These are phyloP conservation scores for Sporothrix globosa DNA, from an alignment of 2,329 filamentous ascomycete species.

Conservation along the genomic window DNA sequence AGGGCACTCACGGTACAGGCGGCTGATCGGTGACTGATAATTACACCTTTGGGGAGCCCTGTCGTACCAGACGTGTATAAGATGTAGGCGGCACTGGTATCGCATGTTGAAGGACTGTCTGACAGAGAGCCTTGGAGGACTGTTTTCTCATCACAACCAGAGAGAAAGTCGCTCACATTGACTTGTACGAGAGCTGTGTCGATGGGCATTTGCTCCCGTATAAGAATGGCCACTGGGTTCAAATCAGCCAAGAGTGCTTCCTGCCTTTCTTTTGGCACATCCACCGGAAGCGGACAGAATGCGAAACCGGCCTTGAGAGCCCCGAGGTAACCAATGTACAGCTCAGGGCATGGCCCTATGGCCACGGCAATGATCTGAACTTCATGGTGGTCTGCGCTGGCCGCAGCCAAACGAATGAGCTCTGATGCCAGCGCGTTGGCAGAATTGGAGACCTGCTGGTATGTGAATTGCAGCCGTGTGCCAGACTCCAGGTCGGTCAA, in stretches of 20 bases:
- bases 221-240: not conserved
- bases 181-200: not conserved
- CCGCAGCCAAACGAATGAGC: not conserved
- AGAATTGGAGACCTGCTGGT: not conserved
- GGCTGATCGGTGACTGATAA: constrained; percentile 54
- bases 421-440: not conserved
- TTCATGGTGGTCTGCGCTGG: too few relatives aligned
- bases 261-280: constrained; percentile 42
- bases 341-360: constrained; percentile 41
- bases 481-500: not conserved
- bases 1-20: constrained; percentile 43
- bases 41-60: constrained; percentile 61
- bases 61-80: constrained; percentile 65
- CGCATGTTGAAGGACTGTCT: too few relatives aligned
- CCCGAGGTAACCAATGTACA: constrained; percentile 46
- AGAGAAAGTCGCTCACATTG: not conserved
- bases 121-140: too few relatives aligned
- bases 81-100: constrained; percentile 34
- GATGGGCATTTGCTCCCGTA: too few relatives aligned
- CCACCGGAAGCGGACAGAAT: constrained; percentile 46
- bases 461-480: not conserved
- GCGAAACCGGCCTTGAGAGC: constrained; percentile 45
- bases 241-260: constrained; percentile 38
- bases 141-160: not conserved
- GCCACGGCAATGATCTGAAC: constrained; percentile 33